Percentiles rank a stretch among this genome's conserved stretches.
These are phyloP conservation scores for Malassezia pachydermatis DNA, from an alignment of 1,284 basidiomycete species.

Conservation along the genomic window DNA sequence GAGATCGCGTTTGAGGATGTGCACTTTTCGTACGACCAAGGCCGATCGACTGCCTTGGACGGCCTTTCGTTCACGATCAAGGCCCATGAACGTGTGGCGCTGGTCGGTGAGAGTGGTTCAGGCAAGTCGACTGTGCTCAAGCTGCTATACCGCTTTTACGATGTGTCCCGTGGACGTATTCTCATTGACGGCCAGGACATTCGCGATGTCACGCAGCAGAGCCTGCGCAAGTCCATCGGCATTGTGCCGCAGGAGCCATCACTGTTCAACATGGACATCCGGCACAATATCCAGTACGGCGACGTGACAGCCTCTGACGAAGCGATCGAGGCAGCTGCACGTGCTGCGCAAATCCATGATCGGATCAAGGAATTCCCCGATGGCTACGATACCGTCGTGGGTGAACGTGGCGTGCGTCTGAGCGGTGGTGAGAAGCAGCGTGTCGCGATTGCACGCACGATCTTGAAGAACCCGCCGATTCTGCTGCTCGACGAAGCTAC, in stretches of 20 bases:
- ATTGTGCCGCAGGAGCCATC: slow-evolving; percentile 51
- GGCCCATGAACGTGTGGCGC: slow-evolving; percentile 51
- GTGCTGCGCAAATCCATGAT: slow-evolving; percentile 45
- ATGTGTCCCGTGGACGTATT: slow-evolving; percentile 53
- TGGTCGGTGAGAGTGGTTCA: slow-evolving; percentile 57
- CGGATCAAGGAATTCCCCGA: slow-evolving; percentile 59
- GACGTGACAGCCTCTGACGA: slow-evolving; percentile 34
- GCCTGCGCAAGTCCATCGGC: slow-evolving; percentile 67
- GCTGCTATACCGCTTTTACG: slow-evolving; percentile 79
- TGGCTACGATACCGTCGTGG: slow-evolving; percentile 63
- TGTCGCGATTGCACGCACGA: slow-evolving; percentile 72
- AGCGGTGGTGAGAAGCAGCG: slow-evolving; percentile 62
- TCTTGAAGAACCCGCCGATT: slow-evolving; percentile 75
- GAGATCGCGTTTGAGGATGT: slow-evolving; percentile 65
- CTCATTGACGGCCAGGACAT: slow-evolving; percentile 73
- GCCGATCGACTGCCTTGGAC: slow-evolving; percentile 60
- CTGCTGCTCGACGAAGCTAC: slow-evolving; percentile 71
- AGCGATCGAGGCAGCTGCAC: slow-evolving; percentile 32
- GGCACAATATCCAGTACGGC: slow-evolving; percentile 42
- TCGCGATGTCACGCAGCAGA: slow-evolving; percentile 66
- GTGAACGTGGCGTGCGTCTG: slow-evolving; percentile 70
- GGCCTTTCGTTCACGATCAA: slow-evolving; percentile 72
- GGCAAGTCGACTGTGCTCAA: slow-evolving; percentile 74
- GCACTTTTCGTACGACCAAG: slow-evolving; percentile 57
- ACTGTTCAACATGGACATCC: slow-evolving; percentile 71